Base-by-base conservation (phyloP, 768 basidiomycete species). In the Fomitopsis serialis region DNA sequence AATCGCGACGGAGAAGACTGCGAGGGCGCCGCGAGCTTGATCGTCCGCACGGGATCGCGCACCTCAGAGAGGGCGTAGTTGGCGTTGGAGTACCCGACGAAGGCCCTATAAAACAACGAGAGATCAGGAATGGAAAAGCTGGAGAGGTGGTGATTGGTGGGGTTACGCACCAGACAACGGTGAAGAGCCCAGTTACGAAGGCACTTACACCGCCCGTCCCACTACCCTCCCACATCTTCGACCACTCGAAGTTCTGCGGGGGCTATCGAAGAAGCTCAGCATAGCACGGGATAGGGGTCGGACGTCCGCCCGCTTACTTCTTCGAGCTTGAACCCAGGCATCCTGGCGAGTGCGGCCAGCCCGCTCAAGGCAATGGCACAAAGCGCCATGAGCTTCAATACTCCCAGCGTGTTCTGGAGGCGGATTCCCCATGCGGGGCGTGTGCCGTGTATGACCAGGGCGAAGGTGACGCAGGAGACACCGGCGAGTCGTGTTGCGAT, bases 51-150 rank as follows among this genome's bases (percentile, higher is more conserved):
- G 1, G 87, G 89, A 56, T 89, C 77, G 22, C 75, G 75, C 6
- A 87, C 73, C 61, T 91, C 87, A 3, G 84, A 85, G 4, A 90
- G 70, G 0, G 81, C 84, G 57, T 87, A 88, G 61, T 89, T 88
- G 9, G 85, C 86, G 53, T 85, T 87, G 2, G 81, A 78, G 62
- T 88, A 91, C 0, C 88, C 88, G 45, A 78, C 74, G 61, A 81
- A 87, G 0, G 84, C 82, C 86, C 86, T 87, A 40, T 11, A 12
- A 50, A 25, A 59, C 6, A 49, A 45, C 9, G 2, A 22, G 7
- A 34, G 32, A n/a, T n/a, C n/a, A n/a, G n/a, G n/a, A n/a, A n/a
- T n/a, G n/a, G n/a, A n/a, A n/a, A n/a, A n/a, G n/a, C n/a, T n/a
- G n/a, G n/a, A n/a, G n/a, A n/a, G n/a, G n/a, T n/a, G n/a, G n/a